A percentile compares a stretch with the other conserved stretches of the same genome.
phyloP scores from a whole-genome alignment of 2,329 filamentous ascomycete species.

The Exophiala aquamarina region DNA sequence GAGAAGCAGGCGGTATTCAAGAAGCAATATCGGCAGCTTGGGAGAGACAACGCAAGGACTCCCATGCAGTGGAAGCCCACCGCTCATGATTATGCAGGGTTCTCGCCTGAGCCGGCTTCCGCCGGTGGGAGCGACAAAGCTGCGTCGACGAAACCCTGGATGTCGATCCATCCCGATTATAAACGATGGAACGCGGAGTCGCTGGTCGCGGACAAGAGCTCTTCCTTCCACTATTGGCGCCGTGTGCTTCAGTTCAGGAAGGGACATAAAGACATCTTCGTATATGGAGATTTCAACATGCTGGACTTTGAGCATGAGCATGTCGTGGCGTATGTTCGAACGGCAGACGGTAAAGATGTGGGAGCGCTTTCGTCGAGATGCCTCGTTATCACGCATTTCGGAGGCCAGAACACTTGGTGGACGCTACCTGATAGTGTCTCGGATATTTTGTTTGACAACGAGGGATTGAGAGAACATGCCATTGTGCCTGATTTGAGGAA shows the following conservation, averaged over 20 bases:
- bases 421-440: conserved; percentile 10
- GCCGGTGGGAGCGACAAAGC: conserved; percentile 44
- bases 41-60: conserved; percentile 60
- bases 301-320: background rate
- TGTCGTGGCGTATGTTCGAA: background rate
- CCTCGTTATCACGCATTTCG: conserved; percentile 24
- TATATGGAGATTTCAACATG: conserved; percentile 10
- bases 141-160: conserved; percentile 57
- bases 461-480: conserved; percentile 6
- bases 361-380: conserved; percentile 4
- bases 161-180: conserved; percentile 58
- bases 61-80: conserved; percentile 63
- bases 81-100: background rate
- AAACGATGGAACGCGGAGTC: conserved; percentile 56
- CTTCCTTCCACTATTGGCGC: conserved; percentile 64
- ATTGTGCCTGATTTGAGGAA: conserved; percentile 22
- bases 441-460: conserved; percentile 12
- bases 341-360: too few species aligned
- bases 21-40: conserved; percentile 20
- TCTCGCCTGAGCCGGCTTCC: background rate
- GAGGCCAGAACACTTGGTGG: conserved; percentile 16
- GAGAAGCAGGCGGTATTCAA: conserved; percentile 3
- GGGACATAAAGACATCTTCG: conserved; percentile 57
- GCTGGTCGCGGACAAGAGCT: conserved; percentile 46
- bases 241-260: conserved; percentile 55